phyloP scores from a whole-genome alignment of 2,329 filamentous ascomycete genomes.

The Stagonosporopsis cucurbitacearum region DNA sequence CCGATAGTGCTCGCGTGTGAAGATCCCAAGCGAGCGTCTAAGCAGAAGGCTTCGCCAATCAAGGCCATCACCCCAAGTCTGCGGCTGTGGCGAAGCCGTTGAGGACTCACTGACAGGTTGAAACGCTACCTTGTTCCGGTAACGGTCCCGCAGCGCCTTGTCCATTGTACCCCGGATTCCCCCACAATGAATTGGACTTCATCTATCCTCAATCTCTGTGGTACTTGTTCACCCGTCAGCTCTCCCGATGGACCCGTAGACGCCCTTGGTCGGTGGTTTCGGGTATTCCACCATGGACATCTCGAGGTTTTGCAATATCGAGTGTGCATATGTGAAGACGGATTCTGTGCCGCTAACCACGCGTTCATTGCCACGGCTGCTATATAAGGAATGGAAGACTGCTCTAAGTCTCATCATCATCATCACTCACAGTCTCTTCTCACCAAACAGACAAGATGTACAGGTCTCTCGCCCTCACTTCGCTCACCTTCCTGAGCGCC shows the following conservation, averaged over 20 bases:
- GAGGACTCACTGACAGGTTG: constrained; percentile 20
- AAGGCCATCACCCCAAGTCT: constrained; percentile 29
- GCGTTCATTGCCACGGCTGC: not conserved
- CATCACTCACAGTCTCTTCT: constrained; percentile 34
- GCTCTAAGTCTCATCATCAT: constrained; percentile 23
- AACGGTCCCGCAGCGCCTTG: constrained; percentile 39
- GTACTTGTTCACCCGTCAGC: constrained; percentile 25
- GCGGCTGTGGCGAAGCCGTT: constrained; percentile 16
- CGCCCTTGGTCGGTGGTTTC: constrained; percentile 28
- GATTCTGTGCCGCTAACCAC: constrained; percentile 17
- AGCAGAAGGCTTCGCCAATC: constrained; percentile 21
- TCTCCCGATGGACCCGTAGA: constrained; percentile 44
- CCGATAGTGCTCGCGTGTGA: not conserved
- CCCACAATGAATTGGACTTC: constrained; percentile 41
- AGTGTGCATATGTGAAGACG: constrained; percentile 26
- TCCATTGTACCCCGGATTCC: constrained; percentile 44
- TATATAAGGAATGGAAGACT: constrained; percentile 38
- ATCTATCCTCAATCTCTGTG: constrained; percentile 46
- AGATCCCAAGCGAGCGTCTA: not conserved
- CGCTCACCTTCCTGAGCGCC: constrained; percentile 50
- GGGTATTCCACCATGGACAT: constrained; percentile 22
- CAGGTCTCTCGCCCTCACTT: constrained; percentile 49
- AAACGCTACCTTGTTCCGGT: constrained; percentile 34
- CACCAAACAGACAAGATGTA: constrained; percentile 47
- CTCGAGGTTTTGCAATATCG: constrained; percentile 27